Base-by-base conservation (phyloP, 75 land plant genomes). In the Sequoia sempervirens region DNA sequence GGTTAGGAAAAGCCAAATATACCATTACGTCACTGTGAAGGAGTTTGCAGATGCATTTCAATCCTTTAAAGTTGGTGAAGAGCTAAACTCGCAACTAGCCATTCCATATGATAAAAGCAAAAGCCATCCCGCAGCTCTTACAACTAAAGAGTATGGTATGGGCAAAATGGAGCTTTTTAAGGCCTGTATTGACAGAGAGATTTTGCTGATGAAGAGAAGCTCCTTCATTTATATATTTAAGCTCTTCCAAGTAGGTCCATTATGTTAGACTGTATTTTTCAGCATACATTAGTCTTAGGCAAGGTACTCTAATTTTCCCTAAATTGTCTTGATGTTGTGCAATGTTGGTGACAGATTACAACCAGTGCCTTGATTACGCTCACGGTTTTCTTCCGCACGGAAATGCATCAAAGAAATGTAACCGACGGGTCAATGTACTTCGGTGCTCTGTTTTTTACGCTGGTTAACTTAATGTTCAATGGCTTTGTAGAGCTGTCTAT, bases 11-110 rank as follows among this genome's bases (percentile, higher is more conserved):
- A 85, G 76, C 36, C 36, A 81, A 56, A 80, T 89, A 7, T 91
- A 91, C 79, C 56, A 58, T 20, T 92, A 82, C 45, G 75, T 92
- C 12, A n/a, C 89, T 5, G 92, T 87, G 11, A 66, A 81, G 43
- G 93, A 85, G 18, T 91, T 92, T 70, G 85, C 92, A 12, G 90
- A 87, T 2, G 86, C 90, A 26, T 92, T 86, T 73, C 72, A 82
- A 38, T 85, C 86, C 40, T 92, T 86, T 64, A 87, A 89, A 54
- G 86, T 87, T 11, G 93, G 93, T 0, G 81, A 80, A 74, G 11
- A 66, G 30, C 61, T 92, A 2, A 37, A 14, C 58, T 76, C 79
- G 20, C 89, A 88, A 58, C 80, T 91, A 10, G 52, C 58, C 2
- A 52, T 83, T 26, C 93, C 93, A 50, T 92, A 74, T 53, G 92